Percentiles rank a stretch among this genome's conserved stretches.
Conservation (phyloP, 2,329 filamentous ascomycete species). For the Periconia digitata region DNA sequence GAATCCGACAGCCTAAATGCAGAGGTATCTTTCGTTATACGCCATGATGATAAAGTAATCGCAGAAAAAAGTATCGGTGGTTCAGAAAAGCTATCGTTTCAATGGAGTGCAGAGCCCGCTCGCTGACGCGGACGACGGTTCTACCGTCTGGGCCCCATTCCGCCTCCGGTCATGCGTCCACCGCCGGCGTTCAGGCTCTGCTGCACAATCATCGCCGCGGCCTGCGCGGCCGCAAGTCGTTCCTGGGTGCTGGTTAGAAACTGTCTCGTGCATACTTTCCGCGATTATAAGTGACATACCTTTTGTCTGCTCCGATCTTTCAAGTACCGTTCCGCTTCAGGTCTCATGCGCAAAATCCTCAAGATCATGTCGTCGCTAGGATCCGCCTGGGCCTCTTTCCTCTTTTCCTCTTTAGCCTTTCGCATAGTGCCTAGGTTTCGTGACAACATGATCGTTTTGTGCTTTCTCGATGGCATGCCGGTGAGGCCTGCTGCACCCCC, state of each 20-base stretch:
- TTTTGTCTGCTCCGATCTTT: conserved; percentile 91
- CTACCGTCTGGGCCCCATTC: conserved; percentile 8
- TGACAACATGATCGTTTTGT: conserved; percentile 78
- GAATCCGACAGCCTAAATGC: background rate
- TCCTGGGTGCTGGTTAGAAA: conserved; percentile 50
- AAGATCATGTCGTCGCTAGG: conserved; percentile 98
- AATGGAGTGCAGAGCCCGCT: no score
- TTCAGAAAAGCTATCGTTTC: no score
- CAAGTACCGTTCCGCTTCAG: conserved; percentile 83
- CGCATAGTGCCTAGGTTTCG: conserved; percentile 95
- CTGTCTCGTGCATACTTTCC: conserved; percentile 4
- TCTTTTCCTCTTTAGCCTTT: conserved; percentile 92
- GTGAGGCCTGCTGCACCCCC: conserved; percentile 58
- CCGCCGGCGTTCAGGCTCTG: conserved; percentile 74
- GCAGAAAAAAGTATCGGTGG: no score
- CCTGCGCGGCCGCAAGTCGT: conserved; percentile 82
- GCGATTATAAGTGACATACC: conserved; percentile 23
- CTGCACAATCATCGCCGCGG: conserved; percentile 90
- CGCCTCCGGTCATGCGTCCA: conserved; percentile 50
- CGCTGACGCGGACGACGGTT: conserved; percentile 9
- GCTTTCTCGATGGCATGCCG: conserved; percentile 58
- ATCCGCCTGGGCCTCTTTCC: conserved; percentile 92
- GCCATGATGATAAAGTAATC: no score
- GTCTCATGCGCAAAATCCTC: conserved; percentile 89
- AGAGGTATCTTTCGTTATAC: background rate